Evolutionary conservation across 352 stramenopile species (phyloP).

Genomic region (Phytophthora pinifolia): DNA sequence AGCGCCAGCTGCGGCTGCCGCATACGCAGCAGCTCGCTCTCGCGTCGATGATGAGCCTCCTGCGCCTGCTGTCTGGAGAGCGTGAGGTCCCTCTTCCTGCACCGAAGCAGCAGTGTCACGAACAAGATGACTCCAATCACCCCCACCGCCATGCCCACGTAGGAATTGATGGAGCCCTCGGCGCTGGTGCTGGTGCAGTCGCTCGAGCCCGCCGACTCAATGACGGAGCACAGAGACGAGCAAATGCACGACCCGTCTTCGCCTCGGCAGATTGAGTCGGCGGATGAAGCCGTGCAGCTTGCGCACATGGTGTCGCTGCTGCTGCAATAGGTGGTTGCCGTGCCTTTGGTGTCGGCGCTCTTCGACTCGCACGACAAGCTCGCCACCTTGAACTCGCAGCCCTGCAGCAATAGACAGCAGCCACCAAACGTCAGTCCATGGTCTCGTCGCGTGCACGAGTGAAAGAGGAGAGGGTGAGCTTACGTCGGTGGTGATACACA

Average conservation of each 20-base stretch:
- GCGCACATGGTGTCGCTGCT: conserved; percentile 26
- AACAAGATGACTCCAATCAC: conserved; percentile 19
- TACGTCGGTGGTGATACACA: conserved; percentile 39
- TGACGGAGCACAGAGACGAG: conserved; percentile 33
- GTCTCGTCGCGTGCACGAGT: background rate
- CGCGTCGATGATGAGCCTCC: conserved; percentile 6
- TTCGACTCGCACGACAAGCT: conserved; percentile 27
- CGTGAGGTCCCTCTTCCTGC: conserved; percentile 3
- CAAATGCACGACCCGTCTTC: conserved; percentile 34
- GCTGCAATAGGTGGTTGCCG: conserved; percentile 31
- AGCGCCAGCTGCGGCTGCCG: conserved; percentile 25
- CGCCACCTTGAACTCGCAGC: conserved; percentile 37
- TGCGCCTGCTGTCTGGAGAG: conserved; percentile 2
- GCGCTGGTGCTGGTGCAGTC: conserved; percentile 2
- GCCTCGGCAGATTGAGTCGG: conserved; percentile 31
- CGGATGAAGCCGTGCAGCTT: conserved; percentile 22
- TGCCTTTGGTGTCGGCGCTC: conserved; percentile 3
- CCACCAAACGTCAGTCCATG: background rate
- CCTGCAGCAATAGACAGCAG: conserved; percentile 12
- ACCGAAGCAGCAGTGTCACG: conserved; percentile 30
- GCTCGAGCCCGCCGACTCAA: conserved; percentile 6
- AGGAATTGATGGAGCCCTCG: conserved; percentile 13
- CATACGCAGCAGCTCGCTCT: conserved; percentile 23
- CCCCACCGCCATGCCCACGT: conserved; percentile 19
- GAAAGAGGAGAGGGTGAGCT: background rate